A percentile compares a stretch with the other conserved stretches of the same genome.
These are phyloP conservation scores for Candida manassasensis DNA, from an alignment of 805 yeast genomes.

Conservation along the genomic window DNA sequence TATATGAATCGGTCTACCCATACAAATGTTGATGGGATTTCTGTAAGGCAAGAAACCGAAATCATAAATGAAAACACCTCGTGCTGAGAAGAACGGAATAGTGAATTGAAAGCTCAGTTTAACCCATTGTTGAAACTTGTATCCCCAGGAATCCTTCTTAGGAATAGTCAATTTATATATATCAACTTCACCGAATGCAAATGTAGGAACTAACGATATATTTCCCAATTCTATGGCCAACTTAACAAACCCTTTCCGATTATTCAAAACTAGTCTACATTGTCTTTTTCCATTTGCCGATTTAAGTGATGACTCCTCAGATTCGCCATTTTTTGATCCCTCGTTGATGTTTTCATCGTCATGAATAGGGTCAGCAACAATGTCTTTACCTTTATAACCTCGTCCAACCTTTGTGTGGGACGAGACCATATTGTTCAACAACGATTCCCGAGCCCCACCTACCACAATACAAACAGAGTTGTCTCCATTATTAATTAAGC, in stretches of 20 bases:
- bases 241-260: conserved; percentile 84
- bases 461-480: conserved; percentile 84
- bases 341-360: conserved; percentile 9
- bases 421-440: conserved; percentile 45
- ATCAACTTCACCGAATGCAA: conserved; percentile 86
- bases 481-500: conserved; percentile 55
- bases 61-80: conserved; percentile 90
- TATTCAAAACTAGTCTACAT: conserved; percentile 65
- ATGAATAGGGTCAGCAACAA: conserved; percentile 7
- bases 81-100: conserved; percentile 82
- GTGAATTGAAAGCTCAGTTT: conserved; percentile 77
- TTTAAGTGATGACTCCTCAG: conserved; percentile 1
- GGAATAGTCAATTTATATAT: conserved; percentile 43
- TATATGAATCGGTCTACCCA: conserved; percentile 62
- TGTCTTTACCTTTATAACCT: conserved; percentile 21
- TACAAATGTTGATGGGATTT: conserved; percentile 70
- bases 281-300: conserved; percentile 28
- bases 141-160: conserved; percentile 39
- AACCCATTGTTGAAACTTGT: conserved; percentile 64
- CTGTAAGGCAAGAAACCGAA: conserved; percentile 88
- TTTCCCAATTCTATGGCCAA: conserved; percentile 79
- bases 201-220: conserved; percentile 76
- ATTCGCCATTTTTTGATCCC: neutral
- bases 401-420: conserved; percentile 28
- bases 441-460: conserved; percentile 93